Base-by-base conservation (phyloP, 192 early-diverging fungal genomes). In the Pilaira anomala region DNA sequence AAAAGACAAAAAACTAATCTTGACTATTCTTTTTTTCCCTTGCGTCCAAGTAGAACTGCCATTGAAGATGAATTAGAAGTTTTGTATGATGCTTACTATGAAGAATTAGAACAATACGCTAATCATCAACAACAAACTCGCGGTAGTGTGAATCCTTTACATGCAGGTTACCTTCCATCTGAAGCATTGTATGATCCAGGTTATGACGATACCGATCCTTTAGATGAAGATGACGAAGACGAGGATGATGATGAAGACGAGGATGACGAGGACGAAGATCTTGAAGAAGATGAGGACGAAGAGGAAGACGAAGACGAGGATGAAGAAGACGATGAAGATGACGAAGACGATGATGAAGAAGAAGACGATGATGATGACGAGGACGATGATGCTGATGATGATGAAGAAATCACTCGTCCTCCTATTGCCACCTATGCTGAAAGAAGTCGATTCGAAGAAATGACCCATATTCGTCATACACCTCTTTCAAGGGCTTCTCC, bases 11-110 rank as follows among this genome's bases (percentile, higher is more conserved):
- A 36, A 36, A 36, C 33, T 36, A 36, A 36, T 36, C 33, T 36
- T 36, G 6, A 36, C 7, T 36, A 36, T 36, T 36, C 26, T 40
- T 56, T 55, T 22, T 44, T 26, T n/a, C 19, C 64, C 39, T 29
- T 74, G 16, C 48, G n/a, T 40, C 19, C n/a, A 45, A 25, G 46
- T 73, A 87, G 85, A 66, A 83, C 81, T 51, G 89, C 88, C 48
- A 92, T 94, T 70, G 91, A 93, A 67, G 89, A 91, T 67, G 90
- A 94, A 62, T 76, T 94, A 7, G 92, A 94, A 65, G 73, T 87
- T 7, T 79, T 94, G 2, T 94, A 94, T 67, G 91, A 94, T 67
- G 89, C 90, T 21, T 94, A 94, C 67, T 94, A 93, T 66, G 89
- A 91, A 60, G 92, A 94, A 67, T 76, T 94, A 30, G 91, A 94